Base-by-base conservation (phyloP, 345 rosid species). In the Citrus hindsii region DNA sequence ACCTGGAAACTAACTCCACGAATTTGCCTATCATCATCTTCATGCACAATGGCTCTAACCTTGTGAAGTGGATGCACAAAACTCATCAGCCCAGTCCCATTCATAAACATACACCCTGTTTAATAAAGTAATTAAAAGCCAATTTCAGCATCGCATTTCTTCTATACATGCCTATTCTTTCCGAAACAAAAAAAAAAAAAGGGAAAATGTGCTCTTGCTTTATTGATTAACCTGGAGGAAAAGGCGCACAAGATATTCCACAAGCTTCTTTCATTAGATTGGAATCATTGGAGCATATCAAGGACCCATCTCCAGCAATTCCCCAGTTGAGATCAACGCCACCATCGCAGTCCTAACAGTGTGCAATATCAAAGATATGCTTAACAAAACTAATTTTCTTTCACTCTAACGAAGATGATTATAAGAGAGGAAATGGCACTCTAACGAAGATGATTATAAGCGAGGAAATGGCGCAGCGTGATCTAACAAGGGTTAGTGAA, bases 171-270 rank as follows among this genome's bases (percentile, higher is more conserved):
- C 51, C 51, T 46, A 46, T 46, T 46, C 51, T 46, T 46, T 12
- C 18, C 51, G 51, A 13, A 3, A 16, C 51, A 12, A 0, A 3
- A 46, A 46, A 46, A 13, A 32, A 32, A 32, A 12, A 42, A 0
- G 4, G 16, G 16, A 42, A 46, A 46, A 46, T 62, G 35, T 27
- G 33, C 66, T 62, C 66, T 62, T 40, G 19, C 18, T 70, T 30
- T 19, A 65, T 8, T 19, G 25, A 27, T 3, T 27, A 80, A 88
- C 92, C 90, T 30, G 88, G 58, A 71, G 92, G 90, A 76, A 89
- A 89, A 32, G 93, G 88, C 12, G 90, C 83, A 51, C 66, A 87
- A 56, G 90, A 91, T 81, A 88, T 91, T 53, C 90, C 88, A 79
- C 97, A 92, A 28, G 88, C 89, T 33, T 77, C 85, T 85, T 78